Evolutionary conservation across 106 monocot species (phyloP).

Genomic region (Phalaenopsis aphrodite): DNA sequence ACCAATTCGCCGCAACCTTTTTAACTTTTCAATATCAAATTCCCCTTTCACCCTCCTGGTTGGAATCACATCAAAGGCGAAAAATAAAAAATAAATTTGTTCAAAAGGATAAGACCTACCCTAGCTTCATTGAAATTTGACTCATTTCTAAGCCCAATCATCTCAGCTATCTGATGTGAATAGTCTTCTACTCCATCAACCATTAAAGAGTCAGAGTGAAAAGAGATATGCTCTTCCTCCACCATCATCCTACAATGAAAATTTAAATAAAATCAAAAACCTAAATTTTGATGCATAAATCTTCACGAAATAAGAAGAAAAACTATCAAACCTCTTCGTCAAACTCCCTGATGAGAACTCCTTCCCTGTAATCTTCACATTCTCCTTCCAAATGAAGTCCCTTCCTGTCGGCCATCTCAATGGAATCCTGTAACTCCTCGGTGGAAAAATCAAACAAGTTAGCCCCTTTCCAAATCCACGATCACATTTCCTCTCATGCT

Average conservation of each 20-base stretch:
- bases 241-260: constrained; percentile 80
- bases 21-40: not conserved
- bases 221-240: constrained; percentile 86
- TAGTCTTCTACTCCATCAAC: constrained; percentile 90
- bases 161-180: constrained; percentile 91
- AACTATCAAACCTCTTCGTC: constrained; percentile 52
- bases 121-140: constrained; percentile 79
- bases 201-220: constrained; percentile 71
- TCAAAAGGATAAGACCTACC: constrained; percentile 31
- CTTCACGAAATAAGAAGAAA: not conserved
- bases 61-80: not conserved
- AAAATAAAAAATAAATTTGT: constrained; percentile 1
- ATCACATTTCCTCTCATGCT: constrained; percentile 42
- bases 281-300: not conserved
- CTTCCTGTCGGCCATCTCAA: constrained; percentile 83
- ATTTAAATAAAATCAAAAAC: not conserved
- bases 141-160: constrained; percentile 76
- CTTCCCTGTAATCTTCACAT: constrained; percentile 80
- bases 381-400: constrained; percentile 93
- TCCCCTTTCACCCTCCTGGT: not conserved
- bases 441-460: constrained; percentile 53
- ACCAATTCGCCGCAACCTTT: not conserved
- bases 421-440: constrained; percentile 67
- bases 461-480: constrained; percentile 8
- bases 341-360: constrained; percentile 94